A percentile compares a stretch with the other conserved stretches of the same genome.
These are phyloP conservation scores for Dittrichia graveolens DNA, from an alignment of 129 eudicot genomes.

Conservation along the genomic window DNA sequence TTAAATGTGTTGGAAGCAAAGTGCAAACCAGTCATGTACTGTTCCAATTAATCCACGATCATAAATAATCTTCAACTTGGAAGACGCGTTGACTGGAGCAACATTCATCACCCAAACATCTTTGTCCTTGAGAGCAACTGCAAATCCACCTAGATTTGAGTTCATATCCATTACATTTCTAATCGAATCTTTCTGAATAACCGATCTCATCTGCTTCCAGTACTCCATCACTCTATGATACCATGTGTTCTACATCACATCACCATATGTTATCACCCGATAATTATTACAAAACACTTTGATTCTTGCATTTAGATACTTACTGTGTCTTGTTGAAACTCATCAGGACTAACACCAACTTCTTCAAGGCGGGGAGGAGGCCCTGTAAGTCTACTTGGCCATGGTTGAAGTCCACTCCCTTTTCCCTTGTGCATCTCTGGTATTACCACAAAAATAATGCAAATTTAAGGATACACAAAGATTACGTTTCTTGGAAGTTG, in stretches of 20 bases:
- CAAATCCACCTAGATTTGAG: slow-evolving; percentile 92
- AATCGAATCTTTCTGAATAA: slow-evolving; percentile 59
- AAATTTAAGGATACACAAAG: neutral
- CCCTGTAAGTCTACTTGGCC: slow-evolving; percentile 78
- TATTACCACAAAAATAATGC: neutral
- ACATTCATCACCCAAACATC: slow-evolving; percentile 99
- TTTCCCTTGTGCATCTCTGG: slow-evolving; percentile 74
- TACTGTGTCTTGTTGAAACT: slow-evolving; percentile 75
- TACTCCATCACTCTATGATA: slow-evolving; percentile 67
- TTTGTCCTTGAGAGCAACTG: slow-evolving; percentile 77
- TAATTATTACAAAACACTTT: neutral
- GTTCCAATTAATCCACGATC: slow-evolving; percentile 91
- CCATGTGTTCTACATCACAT: slow-evolving; percentile 68
- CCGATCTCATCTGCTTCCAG: slow-evolving; percentile 87
- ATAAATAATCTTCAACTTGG: slow-evolving; percentile 68
- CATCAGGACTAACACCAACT: slow-evolving; percentile 60
- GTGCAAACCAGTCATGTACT: slow-evolving; percentile 81
- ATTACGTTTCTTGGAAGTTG: too few relatives aligned
- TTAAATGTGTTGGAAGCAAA: neutral
- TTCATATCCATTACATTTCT: slow-evolving; percentile 98
- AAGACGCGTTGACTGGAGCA: slow-evolving; percentile 67
- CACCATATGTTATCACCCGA: slow-evolving; percentile 1
- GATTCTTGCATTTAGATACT: slow-evolving; percentile 29
- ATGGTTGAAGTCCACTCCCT: slow-evolving; percentile 77
- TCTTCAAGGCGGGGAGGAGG: slow-evolving; percentile 85